phyloP scores from a whole-genome alignment of 352 stramenopile genomes.

The Pythium grandisporangium region DNA sequence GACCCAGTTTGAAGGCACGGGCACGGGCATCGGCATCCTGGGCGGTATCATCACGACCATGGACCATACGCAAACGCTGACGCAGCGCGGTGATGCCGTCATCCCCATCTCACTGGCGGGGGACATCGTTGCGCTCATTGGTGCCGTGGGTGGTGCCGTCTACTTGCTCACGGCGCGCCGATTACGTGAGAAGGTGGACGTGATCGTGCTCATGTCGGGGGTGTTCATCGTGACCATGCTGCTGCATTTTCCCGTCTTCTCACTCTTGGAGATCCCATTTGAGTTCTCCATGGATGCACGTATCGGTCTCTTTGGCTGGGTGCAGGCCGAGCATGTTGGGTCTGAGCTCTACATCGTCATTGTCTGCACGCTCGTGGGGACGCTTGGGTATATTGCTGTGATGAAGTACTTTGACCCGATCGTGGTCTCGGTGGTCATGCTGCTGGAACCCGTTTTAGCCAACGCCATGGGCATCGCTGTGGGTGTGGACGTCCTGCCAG shows the following conservation, averaged over 20 bases:
- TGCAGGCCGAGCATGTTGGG: conserved; percentile 47
- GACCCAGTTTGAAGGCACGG: conserved; percentile 65
- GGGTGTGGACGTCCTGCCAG: conserved; percentile 71
- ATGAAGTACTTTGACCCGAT: conserved; percentile 92
- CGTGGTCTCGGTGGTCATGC: conserved; percentile 82
- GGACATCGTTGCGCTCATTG: conserved; percentile 67
- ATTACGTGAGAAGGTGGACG: conserved; percentile 54
- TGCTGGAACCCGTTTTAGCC: conserved; percentile 81
- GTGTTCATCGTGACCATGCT: conserved; percentile 64
- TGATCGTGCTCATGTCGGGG: conserved; percentile 48
- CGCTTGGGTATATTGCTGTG: conserved; percentile 77
- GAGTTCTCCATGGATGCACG: conserved; percentile 59
- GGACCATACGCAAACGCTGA: conserved; percentile 23
- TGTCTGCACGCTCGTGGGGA: conserved; percentile 81
- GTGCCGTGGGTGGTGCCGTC: conserved; percentile 57
- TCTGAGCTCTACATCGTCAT: conserved; percentile 81
- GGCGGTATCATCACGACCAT: conserved; percentile 66
- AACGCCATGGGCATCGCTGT: conserved; percentile 63
- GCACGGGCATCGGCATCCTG: conserved; percentile 68
- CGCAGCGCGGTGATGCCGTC: conserved; percentile 16
- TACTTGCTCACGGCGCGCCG: conserved; percentile 73
- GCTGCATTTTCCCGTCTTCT: conserved; percentile 61
- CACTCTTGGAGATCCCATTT: conserved; percentile 46
- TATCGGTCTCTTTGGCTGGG: conserved; percentile 82
- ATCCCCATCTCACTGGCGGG: conserved; percentile 41